Evolutionary conservation across 1,139 yeast species (phyloP).

Genomic region (Taphrina flavorubra): DNA sequence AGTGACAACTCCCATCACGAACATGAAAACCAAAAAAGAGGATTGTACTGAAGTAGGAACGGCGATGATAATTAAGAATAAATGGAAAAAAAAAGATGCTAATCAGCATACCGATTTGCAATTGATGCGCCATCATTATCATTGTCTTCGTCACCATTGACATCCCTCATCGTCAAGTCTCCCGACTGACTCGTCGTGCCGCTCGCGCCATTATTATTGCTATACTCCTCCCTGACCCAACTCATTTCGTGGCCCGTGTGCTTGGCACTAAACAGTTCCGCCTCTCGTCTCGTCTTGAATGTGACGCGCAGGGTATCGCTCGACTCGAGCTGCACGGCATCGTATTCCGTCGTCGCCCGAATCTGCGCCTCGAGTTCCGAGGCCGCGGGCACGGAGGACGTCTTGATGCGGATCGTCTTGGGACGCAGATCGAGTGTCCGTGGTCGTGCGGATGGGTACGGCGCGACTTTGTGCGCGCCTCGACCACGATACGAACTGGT

Average conservation of each 20-base stretch:
- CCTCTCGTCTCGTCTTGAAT: conserved; percentile 55
- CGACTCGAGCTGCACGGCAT: conserved; percentile 44
- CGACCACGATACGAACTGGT: conserved; percentile 45
- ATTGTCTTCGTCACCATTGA: neutral
- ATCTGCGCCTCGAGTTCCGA: conserved; percentile 48
- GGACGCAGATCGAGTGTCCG: conserved; percentile 55
- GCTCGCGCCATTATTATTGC: neutral
- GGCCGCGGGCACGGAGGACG: conserved; percentile 49
- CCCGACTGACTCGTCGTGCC: neutral
- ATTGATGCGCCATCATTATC: neutral
- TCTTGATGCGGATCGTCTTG: conserved; percentile 51
- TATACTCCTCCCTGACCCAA: conserved; percentile 23
- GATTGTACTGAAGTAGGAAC: no score
- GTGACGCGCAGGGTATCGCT: conserved; percentile 50
- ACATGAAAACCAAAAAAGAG: no score
- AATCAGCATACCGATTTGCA: conserved; percentile 14
- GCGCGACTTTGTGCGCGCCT: conserved; percentile 43
- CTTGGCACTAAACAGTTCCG: conserved; percentile 52
- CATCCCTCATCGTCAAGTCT: conserved; percentile 9
- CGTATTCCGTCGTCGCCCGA: conserved; percentile 47
- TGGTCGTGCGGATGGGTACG: conserved; percentile 45
- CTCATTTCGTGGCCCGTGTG: conserved; percentile 2
- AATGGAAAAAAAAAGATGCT: neutral
- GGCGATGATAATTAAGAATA: neutral
- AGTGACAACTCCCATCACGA: neutral